Base-by-base conservation (phyloP, 208 protist species). In the Lotmaria passim region DNA sequence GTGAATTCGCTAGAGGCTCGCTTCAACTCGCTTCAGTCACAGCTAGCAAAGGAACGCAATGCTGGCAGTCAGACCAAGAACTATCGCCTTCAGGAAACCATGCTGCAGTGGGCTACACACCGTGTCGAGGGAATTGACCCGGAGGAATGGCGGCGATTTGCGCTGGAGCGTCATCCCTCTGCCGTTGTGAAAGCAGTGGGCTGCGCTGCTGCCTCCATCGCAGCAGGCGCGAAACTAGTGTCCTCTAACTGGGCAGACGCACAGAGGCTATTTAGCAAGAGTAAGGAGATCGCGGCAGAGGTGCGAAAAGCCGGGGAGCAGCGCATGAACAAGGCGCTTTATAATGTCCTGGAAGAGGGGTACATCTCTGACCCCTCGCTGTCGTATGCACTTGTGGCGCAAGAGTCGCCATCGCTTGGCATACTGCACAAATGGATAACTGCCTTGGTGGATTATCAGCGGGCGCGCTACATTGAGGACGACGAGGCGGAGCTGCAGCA, bases 371-470 rank as follows among this genome's bases (percentile, higher is more conserved):
- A 69, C 53, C 26, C 50, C 21, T 60, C 60, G 50, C 21, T 79
- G 24, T 67, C 57, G 4, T 79, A 60, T 30, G 38, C 73, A 4
- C 51, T 44, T 3, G 55, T 61, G 10, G 55, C 38, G 21, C 66
- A 67, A 36, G 69, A 75, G 17, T 75, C 79, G 33, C 73, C 50
- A n/a, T 36, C 30, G 14, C 24, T 85, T 23, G 69, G 58, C 33
- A 47, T 73, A 5, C 51, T 89, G 55, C 72, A 89, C 57, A 80
- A 85, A 43, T 89, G 79, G 79, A 59, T 89, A 46, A 84, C 80
- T 11, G 76, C 83, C n/a, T 72, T 81, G n/a, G 68, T 86, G 48
- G 80, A 86, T 34, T 80, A 78, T 58, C 80, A 89, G 41, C 58
- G 69, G 6, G 59, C 69, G 4, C 69, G 61, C 28, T 83, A 78